Conservation (phyloP, 352 stramenopile species). For the Globisporangium nodosum region DNA sequence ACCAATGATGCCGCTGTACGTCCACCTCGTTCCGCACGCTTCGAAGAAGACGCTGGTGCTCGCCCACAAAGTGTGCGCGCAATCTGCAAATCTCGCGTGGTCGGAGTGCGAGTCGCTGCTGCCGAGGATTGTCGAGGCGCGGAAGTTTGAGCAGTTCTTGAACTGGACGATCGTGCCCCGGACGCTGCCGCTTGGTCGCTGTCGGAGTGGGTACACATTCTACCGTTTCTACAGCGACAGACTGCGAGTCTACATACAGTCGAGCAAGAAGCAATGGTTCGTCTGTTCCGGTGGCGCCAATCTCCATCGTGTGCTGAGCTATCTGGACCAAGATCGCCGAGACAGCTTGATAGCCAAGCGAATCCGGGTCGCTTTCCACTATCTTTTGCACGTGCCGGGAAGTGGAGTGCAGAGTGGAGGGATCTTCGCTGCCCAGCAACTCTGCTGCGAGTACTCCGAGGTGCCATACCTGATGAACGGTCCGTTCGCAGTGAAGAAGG, state of each 20-base stretch:
- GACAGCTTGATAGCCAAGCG: constrained; percentile 21
- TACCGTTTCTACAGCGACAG: constrained; percentile 65
- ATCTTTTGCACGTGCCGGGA: constrained; percentile 22
- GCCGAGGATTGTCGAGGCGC: constrained; percentile 39
- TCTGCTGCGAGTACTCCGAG: constrained; percentile 33
- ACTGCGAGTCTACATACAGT: constrained; percentile 45
- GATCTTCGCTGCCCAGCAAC: constrained; percentile 2
- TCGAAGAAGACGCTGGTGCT: constrained; percentile 24
- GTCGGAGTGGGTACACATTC: constrained; percentile 40
- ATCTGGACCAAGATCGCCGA: constrained; percentile 39
- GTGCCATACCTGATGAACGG: constrained; percentile 27
- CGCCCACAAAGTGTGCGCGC: constrained; percentile 54
- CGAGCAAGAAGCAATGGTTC: constrained; percentile 42
- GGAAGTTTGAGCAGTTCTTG: constrained; percentile 57
- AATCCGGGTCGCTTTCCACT: constrained; percentile 39
- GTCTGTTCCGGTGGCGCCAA: constrained; percentile 20
- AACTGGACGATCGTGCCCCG: constrained; percentile 52
- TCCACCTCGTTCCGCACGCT: constrained; percentile 39
- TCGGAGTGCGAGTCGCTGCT: constrained; percentile 47
- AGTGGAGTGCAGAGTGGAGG: not conserved
- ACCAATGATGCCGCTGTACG: constrained; percentile 26
- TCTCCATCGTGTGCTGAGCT: constrained; percentile 35
- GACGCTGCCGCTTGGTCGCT: constrained; percentile 53
- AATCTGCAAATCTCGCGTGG: constrained; percentile 59
- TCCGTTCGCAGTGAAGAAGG: constrained; percentile 40